Percentiles rank a stretch among this genome's conserved stretches.
Conservation (phyloP, 2,329 filamentous ascomycete species). For the Furcasterigmium furcatum region DNA sequence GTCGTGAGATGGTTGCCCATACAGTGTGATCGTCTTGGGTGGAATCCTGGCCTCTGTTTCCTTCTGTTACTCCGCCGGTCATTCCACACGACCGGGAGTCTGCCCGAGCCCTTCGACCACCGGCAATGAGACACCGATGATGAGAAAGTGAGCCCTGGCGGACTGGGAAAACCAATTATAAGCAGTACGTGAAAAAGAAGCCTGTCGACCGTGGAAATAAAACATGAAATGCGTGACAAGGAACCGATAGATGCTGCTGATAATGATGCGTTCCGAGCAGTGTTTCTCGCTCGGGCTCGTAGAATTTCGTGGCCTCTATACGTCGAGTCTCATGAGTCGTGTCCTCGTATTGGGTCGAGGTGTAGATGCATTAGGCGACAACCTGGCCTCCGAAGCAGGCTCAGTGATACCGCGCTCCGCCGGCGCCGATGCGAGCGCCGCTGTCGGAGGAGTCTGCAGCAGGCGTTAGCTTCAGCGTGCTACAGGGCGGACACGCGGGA, state of each 20-base stretch:
- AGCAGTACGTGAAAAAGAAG: slow-evolving; percentile 25
- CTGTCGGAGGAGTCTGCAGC: slow-evolving; percentile 39
- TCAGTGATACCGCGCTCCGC: slow-evolving; percentile 11
- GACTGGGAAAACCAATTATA: slow-evolving; percentile 23
- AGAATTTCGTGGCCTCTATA: slow-evolving; percentile 31
- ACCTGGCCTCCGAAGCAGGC: neutral
- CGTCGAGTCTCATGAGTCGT: slow-evolving; percentile 15
- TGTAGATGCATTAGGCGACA: neutral
- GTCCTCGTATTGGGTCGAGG: slow-evolving; percentile 7
- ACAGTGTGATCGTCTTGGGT: slow-evolving; percentile 29
- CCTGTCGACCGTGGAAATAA: slow-evolving; percentile 7
- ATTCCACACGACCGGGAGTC: slow-evolving; percentile 6
- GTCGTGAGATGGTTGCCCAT: slow-evolving; percentile 37
- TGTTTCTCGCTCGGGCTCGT: neutral
- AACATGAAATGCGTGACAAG: slow-evolving; percentile 12
- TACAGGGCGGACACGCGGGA: neutral
- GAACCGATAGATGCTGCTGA: neutral
- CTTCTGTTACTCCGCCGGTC: slow-evolving; percentile 29
- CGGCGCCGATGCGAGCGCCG: slow-evolving; percentile 32
- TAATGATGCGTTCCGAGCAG: slow-evolving; percentile 6
- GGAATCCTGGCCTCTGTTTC: slow-evolving; percentile 34
- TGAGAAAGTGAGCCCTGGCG: neutral
- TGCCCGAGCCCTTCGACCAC: slow-evolving; percentile 9
- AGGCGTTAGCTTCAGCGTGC: neutral
- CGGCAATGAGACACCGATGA: slow-evolving; percentile 8